phyloP scores from a whole-genome alignment of 202 grass and related monocot genomes.

The Zoysia matrella region DNA sequence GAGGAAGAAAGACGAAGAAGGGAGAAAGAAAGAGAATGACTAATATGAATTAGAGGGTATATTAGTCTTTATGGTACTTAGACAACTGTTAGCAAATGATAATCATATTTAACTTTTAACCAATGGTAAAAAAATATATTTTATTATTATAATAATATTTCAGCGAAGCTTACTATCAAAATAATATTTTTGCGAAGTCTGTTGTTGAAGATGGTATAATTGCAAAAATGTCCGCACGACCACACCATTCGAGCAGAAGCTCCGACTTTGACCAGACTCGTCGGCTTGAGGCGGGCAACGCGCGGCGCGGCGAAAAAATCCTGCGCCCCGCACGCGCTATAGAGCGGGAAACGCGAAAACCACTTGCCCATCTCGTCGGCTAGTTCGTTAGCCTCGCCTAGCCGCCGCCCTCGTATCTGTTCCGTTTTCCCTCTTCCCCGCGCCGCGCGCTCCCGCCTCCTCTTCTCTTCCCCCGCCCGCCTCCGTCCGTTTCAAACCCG shows the following conservation, averaged over 20 bases:
- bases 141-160: no score
- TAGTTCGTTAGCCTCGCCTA: background rate
- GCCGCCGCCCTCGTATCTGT: background rate
- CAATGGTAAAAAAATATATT: no score
- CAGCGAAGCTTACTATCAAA: no score
- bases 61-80: no score
- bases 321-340: background rate
- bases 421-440: background rate
- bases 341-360: constrained; percentile 43
- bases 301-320: constrained; percentile 12
- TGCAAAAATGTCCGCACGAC: no score
- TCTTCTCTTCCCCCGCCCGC: constrained; percentile 19
- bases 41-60: no score
- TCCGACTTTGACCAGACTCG: constrained; percentile 18
- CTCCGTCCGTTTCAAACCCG: constrained; percentile 55
- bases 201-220: no score
- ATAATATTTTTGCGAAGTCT: no score
- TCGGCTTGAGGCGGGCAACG: background rate
- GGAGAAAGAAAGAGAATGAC: no score
- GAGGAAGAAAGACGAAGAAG: no score
- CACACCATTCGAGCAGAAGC: background rate
- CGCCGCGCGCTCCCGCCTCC: background rate
- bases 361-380: background rate
- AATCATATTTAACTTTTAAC: no score
- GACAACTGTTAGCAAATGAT: no score